Percentiles rank a stretch among this genome's conserved stretches.
Conservation (phyloP, 2,329 filamentous ascomycete species). For the Aspergillus costaricaensis region DNA sequence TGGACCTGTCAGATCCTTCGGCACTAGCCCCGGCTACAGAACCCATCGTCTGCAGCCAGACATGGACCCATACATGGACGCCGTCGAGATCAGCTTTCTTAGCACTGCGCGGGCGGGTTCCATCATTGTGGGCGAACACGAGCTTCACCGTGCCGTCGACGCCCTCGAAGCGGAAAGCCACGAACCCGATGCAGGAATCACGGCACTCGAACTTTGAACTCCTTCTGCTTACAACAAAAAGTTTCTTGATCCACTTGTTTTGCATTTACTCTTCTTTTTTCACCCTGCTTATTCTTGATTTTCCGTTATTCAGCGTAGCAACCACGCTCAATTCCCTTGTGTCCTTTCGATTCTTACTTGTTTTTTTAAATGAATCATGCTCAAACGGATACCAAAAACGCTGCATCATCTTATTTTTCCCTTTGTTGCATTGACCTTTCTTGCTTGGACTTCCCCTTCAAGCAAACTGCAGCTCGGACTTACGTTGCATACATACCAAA, state of each 20-base stretch:
- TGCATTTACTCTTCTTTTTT: not conserved
- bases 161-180: conserved; percentile 57
- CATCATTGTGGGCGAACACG: conserved; percentile 77
- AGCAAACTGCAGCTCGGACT: not conserved
- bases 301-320: not conserved
- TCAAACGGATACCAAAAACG: conserved; percentile 4
- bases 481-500: not conserved
- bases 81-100: conserved; percentile 82
- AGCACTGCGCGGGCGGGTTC: conserved; percentile 86
- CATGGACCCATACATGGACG: conserved; percentile 34
- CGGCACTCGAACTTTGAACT: conserved; percentile 16
- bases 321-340: not conserved
- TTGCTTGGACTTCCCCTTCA: conserved; percentile 3
- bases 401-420: not conserved
- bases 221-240: not conserved
- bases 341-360: not conserved
- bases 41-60: conserved; percentile 37
- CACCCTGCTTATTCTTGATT: not conserved
- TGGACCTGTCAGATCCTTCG: conserved; percentile 13
- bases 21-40: conserved; percentile 14
- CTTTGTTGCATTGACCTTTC: not conserved
- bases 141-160: conserved; percentile 71
- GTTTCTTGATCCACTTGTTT: not conserved
- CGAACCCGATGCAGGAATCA: conserved; percentile 19
- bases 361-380: not conserved